These are phyloP conservation scores for Camillea tinctor DNA, from an alignment of 2,329 filamentous ascomycete species.

Conservation along the genomic window DNA sequence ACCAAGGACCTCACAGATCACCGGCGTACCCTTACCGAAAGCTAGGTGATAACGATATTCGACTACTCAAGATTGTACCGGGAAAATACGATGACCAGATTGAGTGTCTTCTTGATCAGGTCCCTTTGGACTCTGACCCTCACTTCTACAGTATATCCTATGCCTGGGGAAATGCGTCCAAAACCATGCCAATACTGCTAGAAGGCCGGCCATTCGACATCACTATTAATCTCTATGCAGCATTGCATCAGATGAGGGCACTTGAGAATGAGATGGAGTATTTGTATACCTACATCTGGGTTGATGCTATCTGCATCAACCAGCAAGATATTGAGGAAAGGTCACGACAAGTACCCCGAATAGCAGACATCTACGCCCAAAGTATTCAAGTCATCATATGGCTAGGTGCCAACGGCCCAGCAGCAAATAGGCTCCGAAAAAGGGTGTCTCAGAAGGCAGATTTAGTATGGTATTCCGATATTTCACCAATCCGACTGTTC, in stretches of 20 bases:
- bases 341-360: slow-evolving; percentile 10
- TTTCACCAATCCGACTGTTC: too few species aligned
- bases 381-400: slow-evolving; percentile 8
- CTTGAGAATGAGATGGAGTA: background rate
- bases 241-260: slow-evolving; percentile 12
- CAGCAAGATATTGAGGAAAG: slow-evolving; percentile 12
- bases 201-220: slow-evolving; percentile 8
- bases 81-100: background rate
- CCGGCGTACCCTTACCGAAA: slow-evolving; percentile 6
- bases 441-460: too few species aligned
- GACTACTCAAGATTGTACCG: slow-evolving; percentile 4
- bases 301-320: slow-evolving; percentile 21
- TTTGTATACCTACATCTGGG: slow-evolving; percentile 14
- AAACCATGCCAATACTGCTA: slow-evolving; percentile 10
- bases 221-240: slow-evolving; percentile 9
- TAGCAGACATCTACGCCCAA: slow-evolving; percentile 15
- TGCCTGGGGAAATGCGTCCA: slow-evolving; percentile 13
- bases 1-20: background rate
- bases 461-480: too few species aligned
- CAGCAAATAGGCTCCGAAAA: too few species aligned
- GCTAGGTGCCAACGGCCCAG: slow-evolving; percentile 13
- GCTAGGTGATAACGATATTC: slow-evolving; percentile 1
- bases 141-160: slow-evolving; percentile 12
- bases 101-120: slow-evolving; percentile 2
- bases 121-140: background rate